Conservation (phyloP, 768 basidiomycete genomes). For the Russula sp. region DNA sequence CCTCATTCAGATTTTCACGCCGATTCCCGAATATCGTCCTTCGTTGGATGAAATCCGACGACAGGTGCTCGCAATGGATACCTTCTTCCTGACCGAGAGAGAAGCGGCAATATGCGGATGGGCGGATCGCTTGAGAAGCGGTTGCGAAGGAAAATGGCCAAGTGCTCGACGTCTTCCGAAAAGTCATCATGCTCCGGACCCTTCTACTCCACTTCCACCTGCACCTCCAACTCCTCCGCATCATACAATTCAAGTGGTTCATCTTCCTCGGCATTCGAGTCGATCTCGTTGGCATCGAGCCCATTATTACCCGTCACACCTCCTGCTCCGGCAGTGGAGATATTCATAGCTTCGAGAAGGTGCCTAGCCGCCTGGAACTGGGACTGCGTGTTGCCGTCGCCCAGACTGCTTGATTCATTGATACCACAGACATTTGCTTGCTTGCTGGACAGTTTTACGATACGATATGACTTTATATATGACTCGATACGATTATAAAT, state of each 20-base stretch:
- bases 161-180: neutral
- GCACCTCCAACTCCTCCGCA: neutral
- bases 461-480: neutral
- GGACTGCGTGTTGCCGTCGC: neutral
- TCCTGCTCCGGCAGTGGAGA: slow-evolving; percentile 7
- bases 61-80: slow-evolving; percentile 54
- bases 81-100: slow-evolving; percentile 57
- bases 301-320: neutral
- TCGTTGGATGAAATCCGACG: slow-evolving; percentile 56
- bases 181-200: neutral
- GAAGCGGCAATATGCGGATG: slow-evolving; percentile 34
- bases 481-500: neutral
- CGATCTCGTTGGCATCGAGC: neutral
- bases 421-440: neutral
- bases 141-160: neutral
- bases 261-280: slow-evolving; percentile 9
- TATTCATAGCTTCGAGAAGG: neutral
- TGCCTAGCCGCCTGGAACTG: neutral
- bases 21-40: slow-evolving; percentile 60
- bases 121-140: neutral
- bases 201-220: neutral
- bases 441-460: slow-evolving; percentile 3
- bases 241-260: slow-evolving; percentile 3
- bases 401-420: neutral
- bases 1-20: slow-evolving; percentile 55